Evolutionary conservation across 768 basidiomycete genomes (phyloP), one percentile per base, ranked within the genome.

Genomic region (Amanita phalloides): DNA sequence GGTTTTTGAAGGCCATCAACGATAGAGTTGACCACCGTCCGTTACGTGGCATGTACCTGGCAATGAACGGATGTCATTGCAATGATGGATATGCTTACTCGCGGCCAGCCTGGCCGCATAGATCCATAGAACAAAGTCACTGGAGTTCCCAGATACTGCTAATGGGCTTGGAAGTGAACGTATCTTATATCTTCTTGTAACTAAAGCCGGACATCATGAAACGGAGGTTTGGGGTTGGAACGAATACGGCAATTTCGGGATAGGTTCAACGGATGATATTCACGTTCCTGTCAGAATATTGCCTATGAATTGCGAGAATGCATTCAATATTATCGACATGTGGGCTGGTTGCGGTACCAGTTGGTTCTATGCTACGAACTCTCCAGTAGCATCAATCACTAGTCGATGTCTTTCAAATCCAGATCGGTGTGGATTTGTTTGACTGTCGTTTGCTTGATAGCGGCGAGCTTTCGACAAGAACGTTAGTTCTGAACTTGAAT

Each of bases 211-310:
- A 17, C 44, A 32, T 9, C 46, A 14, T 7, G 55, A 49, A 6
- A 54, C 58, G 1, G 75, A 78, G 56, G 75, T 93, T 0, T 88
- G 81, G 79, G 95, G 95, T 0, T 98, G 95, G 94, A 98, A 97
- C 64, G 95, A 98, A 64, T 95, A 97, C 62, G 95, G 95, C 6
- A 98, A 96, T 64, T 71, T 97, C 25, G 92, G 89, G 0, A 60
- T 79, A 21, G 84, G 82, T 0, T 69, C 73, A 33, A 78, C 77
- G 3, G 67, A 71, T 3, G 83, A 92, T 58, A 65, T 77, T 6
- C 54, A 59, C 5, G 25, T 61, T 13, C 83, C 85, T 13, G 62
- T 68, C 9, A 76, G 66, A 55, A 60, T 88, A 9, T 84, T 84
- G 80, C 75, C 79, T 3, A 54, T 47, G 38, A 38, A 39, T 21